Percentiles rank a stretch among this genome's conserved stretches.
Evolutionary conservation across 75 land plant species (phyloP).

Genomic region (Cunninghamia lanceolata): DNA sequence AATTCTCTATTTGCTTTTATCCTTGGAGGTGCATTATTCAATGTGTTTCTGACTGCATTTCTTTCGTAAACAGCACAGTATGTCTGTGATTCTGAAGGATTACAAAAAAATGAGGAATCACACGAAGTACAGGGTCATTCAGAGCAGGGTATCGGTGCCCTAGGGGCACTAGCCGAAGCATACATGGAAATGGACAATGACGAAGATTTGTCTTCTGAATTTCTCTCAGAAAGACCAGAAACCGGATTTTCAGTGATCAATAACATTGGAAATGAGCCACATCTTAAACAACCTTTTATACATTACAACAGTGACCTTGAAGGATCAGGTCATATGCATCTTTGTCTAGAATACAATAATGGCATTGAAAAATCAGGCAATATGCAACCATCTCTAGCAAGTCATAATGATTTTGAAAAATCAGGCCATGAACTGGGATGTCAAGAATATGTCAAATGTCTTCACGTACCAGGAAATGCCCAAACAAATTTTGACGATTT

Average conservation of each 20-base stretch:
- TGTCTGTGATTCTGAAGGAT: not conserved
- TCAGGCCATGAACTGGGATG: not conserved
- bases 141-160: not conserved
- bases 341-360: not conserved
- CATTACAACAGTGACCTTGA: not conserved
- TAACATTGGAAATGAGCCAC: not conserved
- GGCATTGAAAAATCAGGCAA: not conserved
- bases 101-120: slow-evolving; percentile 1
- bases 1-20: not conserved
- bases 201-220: not conserved
- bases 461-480: not conserved
- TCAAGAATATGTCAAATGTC: not conserved
- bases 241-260: not conserved
- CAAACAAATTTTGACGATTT: not conserved
- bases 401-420: not conserved
- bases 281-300: not conserved
- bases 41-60: not conserved
- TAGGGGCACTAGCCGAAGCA: slow-evolving; percentile 9
- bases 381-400: not conserved
- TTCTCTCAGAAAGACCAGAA: not conserved
- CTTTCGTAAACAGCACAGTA: not conserved
- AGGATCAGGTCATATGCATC: slow-evolving; percentile 6
- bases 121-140: not conserved
- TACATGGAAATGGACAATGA: slow-evolving; percentile 5
- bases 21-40: not conserved